phyloP scores from a whole-genome alignment of 1,139 yeast genomes.

The Blastobotrys elegans region DNA sequence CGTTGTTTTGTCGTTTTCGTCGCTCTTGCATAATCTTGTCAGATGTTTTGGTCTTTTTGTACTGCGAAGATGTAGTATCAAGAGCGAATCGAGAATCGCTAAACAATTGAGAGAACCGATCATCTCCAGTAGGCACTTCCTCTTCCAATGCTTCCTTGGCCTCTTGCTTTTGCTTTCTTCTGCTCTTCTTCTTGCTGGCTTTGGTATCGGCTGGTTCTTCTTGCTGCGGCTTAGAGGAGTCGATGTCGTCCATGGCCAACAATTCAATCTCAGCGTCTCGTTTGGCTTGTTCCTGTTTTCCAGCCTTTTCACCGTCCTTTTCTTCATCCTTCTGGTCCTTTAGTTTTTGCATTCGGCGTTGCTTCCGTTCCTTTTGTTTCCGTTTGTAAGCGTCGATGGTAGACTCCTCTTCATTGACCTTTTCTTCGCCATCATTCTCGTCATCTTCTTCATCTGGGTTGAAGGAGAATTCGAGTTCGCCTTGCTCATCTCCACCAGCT shows the following conservation, averaged over 20 bases:
- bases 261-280: conserved; percentile 69
- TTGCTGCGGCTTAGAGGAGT: conserved; percentile 5
- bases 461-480: conserved; percentile 94
- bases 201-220: conserved; percentile 37
- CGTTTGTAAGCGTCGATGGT: conserved; percentile 79
- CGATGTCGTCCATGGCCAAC: conserved; percentile 59
- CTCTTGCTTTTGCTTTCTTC: conserved; percentile 55
- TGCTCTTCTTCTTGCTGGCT: conserved; percentile 61
- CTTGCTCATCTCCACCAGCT: conserved; percentile 48
- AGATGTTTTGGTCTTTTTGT: conserved; percentile 84
- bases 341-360: conserved; percentile 68
- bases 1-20: conserved; percentile 43
- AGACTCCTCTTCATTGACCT: conserved; percentile 48
- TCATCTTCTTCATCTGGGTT: conserved; percentile 59
- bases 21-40: conserved; percentile 72
- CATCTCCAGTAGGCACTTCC: conserved; percentile 71
- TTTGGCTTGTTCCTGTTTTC: conserved; percentile 30
- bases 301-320: conserved; percentile 43
- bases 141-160: conserved; percentile 44
- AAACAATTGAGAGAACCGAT: conserved; percentile 82
- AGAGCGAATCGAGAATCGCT: conserved; percentile 89
- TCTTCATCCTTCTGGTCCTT: conserved; percentile 34
- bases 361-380: conserved; percentile 89
- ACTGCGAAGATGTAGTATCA: conserved; percentile 76
- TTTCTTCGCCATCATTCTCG: conserved; percentile 34